Percentiles rank a stretch among this genome's conserved stretches.
Evolutionary conservation across 495 filamentous ascomycete species (phyloP).

Genomic region (Penicillium paradoxum): DNA sequence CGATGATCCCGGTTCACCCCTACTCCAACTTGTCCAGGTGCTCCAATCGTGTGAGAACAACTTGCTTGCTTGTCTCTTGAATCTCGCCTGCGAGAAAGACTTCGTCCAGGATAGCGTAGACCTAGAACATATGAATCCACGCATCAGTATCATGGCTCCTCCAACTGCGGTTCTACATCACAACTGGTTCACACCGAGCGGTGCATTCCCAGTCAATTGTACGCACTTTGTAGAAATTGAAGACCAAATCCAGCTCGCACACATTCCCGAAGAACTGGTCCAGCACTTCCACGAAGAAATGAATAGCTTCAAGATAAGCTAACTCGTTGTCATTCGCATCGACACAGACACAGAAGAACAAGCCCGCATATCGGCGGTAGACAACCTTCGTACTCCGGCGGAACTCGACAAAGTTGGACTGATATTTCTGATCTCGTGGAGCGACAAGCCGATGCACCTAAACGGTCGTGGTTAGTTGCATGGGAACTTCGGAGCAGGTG

Average conservation of each 20-base stretch:
- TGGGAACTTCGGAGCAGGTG: slow-evolving; percentile 1
- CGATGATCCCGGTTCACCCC: neutral
- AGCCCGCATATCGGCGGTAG: slow-evolving; percentile 91
- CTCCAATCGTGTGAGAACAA: slow-evolving; percentile 88
- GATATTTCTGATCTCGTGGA: slow-evolving; percentile 97
- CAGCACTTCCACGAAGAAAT: slow-evolving; percentile 98
- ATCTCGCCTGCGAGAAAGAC: slow-evolving; percentile 96
- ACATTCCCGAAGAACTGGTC: slow-evolving; percentile 99
- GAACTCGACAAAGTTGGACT: slow-evolving; percentile 98
- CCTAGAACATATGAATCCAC: slow-evolving; percentile 53
- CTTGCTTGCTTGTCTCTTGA: slow-evolving; percentile 97
- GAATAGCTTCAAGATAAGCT: slow-evolving; percentile 94
- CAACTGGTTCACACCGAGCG: slow-evolving; percentile 2
- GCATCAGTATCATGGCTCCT: slow-evolving; percentile 6
- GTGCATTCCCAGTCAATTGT: neutral
- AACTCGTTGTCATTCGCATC: slow-evolving; percentile 99
- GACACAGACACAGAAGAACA: slow-evolving; percentile 98
- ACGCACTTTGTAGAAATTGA: slow-evolving; percentile 88
- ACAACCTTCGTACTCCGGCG: slow-evolving; percentile 79
- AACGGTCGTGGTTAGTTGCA: slow-evolving; percentile 5
- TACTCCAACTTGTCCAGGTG: slow-evolving; percentile 95
- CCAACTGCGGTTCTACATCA: neutral
- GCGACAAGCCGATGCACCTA: slow-evolving; percentile 96
- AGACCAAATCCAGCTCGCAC: slow-evolving; percentile 97
- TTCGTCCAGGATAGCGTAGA: slow-evolving; percentile 97